Base-by-base conservation (phyloP, 1,284 basidiomycete species). In the Ganoderma sp. region DNA sequence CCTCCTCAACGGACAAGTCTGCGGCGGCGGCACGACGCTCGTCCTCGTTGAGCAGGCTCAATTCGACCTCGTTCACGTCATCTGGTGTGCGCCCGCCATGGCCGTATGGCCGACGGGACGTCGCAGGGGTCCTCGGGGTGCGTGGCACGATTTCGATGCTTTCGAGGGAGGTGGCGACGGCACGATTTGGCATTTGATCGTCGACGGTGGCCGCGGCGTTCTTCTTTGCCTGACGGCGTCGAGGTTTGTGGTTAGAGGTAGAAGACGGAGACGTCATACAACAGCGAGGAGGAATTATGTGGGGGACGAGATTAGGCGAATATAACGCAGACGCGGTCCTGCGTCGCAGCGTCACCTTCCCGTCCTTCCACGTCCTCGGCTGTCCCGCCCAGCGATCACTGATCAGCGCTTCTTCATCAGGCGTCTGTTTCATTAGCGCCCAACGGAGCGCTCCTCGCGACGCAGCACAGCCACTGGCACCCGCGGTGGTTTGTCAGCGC, bases 61-160 rank as follows among this genome's bases (percentile, higher is more conserved):
- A 78, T 78, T 92, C 88, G 0, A 92, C 84, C 62, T 88, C 88
- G 57, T 90, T 88, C 41, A 66, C 74, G 52, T 67, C 69, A 52
- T 77, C 75, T 4, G 69, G 68, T 3, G 71, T 64, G 57, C 43
- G 71, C 54, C 74, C 66, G 82, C 79, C 65, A 41, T 59, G 42
- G 80, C 68, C 59, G 71, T 81, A 79, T n/a, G 73, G 64, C 80
- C 79, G 69, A 81, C 82, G 66, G 5, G 77, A 64, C 19, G 82
- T 81, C 70, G 81, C 84, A 10, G 76, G 66, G 9, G 82, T 80
- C 70, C 81, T 84, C 39, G 88, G 87, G 0, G 87, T 88, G 61
- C 91, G 87, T 56, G 91, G 90, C 63, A 84, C 82, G 68, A 92
- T 87, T 63, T 84, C 84, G 69, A 90, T 88, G 74, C 85, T 88